Evolutionary conservation across 495 filamentous ascomycete species (phyloP), one percentile per base, ranked within the genome.

Genomic region (Podospora tetraspora): DNA sequence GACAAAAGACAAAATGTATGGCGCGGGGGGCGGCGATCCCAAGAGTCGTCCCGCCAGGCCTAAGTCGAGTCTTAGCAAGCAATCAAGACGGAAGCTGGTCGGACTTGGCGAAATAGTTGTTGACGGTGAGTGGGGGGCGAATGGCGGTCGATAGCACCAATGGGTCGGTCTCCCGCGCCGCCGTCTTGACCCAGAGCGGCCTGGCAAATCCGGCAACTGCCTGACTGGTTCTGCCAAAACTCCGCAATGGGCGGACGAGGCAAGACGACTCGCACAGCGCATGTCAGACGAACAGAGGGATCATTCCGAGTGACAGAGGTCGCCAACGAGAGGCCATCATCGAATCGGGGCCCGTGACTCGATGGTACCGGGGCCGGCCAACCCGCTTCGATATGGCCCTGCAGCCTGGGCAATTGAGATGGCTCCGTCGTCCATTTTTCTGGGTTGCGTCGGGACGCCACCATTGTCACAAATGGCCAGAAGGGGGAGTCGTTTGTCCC

Each of bases 21-120:
- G 25, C n/a, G 25, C 25, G 25, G 25, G 21, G 16, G 24, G 27
- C 22, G 43, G 63, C 63, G 27, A 30, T 65, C 12, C 8, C 61
- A 62, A 22, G 61, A 37, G 63, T 11, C 24, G 63, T 10, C 24
- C 24, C 56, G 52, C n/a, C 65, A 61, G 19, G 57, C 60, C 66
- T 68, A 63, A 68, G 66, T 68, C 37, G 34, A 10, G 25, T 37
- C 34, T 60, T 37, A 57, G 57, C 62, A 63, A 63, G 34, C 34
- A 37, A n/a, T 27, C 66, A 57, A 25, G 43, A 32, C 23, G 12
- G 59, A 59, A 24, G 24, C 19, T 10, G 30, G 43, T 4, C 34
- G 29, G 60, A 4, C 66, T 68, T 59, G 66, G 65, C 65, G 32
- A 30, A 8, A n/a, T 27, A 16, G 12, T n/a, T 21, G 63, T 24